Base-by-base conservation (phyloP, 164 flowering plant species). In the Sedum album region DNA sequence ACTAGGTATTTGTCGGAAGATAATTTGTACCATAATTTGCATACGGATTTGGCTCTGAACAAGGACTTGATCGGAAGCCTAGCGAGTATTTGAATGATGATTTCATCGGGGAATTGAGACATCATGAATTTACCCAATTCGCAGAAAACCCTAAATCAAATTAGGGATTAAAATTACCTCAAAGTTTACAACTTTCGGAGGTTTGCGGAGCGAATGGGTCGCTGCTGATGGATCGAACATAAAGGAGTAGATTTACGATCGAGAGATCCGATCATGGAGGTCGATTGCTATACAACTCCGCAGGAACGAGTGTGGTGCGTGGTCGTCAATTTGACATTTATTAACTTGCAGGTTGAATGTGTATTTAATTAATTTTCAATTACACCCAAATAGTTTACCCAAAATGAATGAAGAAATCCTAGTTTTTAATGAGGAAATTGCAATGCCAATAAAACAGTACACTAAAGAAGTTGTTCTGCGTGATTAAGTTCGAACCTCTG, bases 61-160 rank as follows among this genome's bases (percentile, higher is more conserved):
- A 93, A 80, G 26, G 87, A 83, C 78, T 88, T 90, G 5, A 87
- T 70, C 1, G 98, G 96, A 66, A 93, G 76, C 72, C 93, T 82
- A 0, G 89, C 79, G 18, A 93, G 88, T 71, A 93, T 86, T 49
- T 84, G 89, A 69, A 85, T 69, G 65, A 90, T 53, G 55, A 93
- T 83, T 68, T 88, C 93, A 66, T 87, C 92, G 2, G 96, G 95
- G 74, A 90, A 87, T 64, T 73, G 21, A 26, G 61, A 55, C 61
- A 55, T 55, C 41, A n/a, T 35, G 38, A 35, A 35, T 35, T 35
- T n/a, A n/a, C 33, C 30, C 14, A 53, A 53, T 53, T 9, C 13
- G 62, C 35, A 57, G 62, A 57, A 57, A 28, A 11, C 31, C n/a
- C 33, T 57, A 57, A 18, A 57, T 57, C 0, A 2, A 28, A 11